Evolutionary conservation across 2,329 filamentous ascomycete genomes (phyloP).

Genomic region (Fusarium agapanthi): DNA sequence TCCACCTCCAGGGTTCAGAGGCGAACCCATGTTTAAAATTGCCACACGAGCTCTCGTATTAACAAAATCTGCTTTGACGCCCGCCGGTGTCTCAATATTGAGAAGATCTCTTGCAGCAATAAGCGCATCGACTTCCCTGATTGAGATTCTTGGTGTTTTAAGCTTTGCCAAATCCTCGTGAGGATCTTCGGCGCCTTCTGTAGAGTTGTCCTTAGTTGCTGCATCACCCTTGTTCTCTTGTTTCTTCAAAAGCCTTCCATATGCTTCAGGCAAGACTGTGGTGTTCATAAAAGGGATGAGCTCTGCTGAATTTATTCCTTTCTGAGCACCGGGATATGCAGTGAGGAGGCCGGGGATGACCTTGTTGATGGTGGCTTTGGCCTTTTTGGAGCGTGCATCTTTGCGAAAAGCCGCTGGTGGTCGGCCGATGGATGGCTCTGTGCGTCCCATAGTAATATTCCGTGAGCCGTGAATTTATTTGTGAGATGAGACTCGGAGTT

Average conservation of each 20-base stretch:
- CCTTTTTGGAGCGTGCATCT: constrained; percentile 61
- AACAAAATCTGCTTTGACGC: background rate
- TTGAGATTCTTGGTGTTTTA: constrained; percentile 49
- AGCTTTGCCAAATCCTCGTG: background rate
- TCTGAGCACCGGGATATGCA: constrained; percentile 62
- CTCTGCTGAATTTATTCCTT: constrained; percentile 61
- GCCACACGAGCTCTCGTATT: constrained; percentile 51
- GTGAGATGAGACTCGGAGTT: background rate
- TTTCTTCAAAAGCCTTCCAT: background rate
- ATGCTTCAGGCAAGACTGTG: too few species aligned
- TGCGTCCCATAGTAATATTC: constrained; percentile 32
- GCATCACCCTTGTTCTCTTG: constrained; percentile 35
- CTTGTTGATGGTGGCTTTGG: constrained; percentile 66
- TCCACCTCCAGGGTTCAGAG: constrained; percentile 67
- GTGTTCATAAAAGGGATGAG: constrained; percentile 40
- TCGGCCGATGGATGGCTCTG: constrained; percentile 35
- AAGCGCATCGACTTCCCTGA: constrained; percentile 63
- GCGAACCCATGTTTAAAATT: constrained; percentile 72
- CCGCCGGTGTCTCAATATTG: background rate
- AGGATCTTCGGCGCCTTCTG: background rate
- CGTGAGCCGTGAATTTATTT: too few species aligned
- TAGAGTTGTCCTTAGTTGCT: constrained; percentile 34
- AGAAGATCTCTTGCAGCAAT: constrained; percentile 53
- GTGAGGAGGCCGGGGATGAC: constrained; percentile 65
- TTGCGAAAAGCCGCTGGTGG: constrained; percentile 40